Evolutionary conservation across 352 stramenopile species (phyloP).

Genomic region (Bremia lactucae): DNA sequence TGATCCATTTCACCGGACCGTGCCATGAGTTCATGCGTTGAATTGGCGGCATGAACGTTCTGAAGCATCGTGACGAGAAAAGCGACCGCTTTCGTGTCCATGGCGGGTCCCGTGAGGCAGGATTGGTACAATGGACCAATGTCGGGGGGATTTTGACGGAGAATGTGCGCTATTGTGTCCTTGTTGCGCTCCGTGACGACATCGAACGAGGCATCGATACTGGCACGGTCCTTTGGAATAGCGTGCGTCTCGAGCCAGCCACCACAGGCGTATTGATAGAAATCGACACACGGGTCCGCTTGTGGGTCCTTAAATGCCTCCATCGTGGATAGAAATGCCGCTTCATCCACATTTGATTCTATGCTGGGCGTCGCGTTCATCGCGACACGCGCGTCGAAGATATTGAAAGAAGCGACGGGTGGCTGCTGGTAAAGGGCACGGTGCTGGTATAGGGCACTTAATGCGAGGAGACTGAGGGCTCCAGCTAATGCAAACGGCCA

Average conservation of each 20-base stretch:
- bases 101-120: slow-evolving; percentile 31
- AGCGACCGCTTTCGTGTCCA: slow-evolving; percentile 28
- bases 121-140: slow-evolving; percentile 48
- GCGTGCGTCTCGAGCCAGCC: slow-evolving; percentile 50
- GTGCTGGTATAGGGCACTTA: no score
- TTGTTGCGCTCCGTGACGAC: slow-evolving; percentile 40
- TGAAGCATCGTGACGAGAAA: slow-evolving; percentile 31
- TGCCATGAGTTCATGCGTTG: slow-evolving; percentile 30
- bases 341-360: slow-evolving; percentile 10
- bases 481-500: no score
- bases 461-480: no score
- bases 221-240: slow-evolving; percentile 33
- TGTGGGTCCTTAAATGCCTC: slow-evolving; percentile 40
- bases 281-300: slow-evolving; percentile 59
- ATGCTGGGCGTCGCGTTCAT: no score
- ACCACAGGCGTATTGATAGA: slow-evolving; percentile 67
- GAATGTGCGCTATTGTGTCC: slow-evolving; percentile 38
- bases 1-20: slow-evolving; percentile 35
- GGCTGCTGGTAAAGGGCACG: no score
- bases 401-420: no score
- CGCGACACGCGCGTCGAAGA: no score
- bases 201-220: slow-evolving; percentile 48
- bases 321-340: slow-evolving; percentile 32
- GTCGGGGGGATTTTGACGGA: slow-evolving; percentile 38
- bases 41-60: slow-evolving; percentile 27